Conservation (phyloP, 1,284 basidiomycete genomes). For the Cryptococcus maquisensis region DNA sequence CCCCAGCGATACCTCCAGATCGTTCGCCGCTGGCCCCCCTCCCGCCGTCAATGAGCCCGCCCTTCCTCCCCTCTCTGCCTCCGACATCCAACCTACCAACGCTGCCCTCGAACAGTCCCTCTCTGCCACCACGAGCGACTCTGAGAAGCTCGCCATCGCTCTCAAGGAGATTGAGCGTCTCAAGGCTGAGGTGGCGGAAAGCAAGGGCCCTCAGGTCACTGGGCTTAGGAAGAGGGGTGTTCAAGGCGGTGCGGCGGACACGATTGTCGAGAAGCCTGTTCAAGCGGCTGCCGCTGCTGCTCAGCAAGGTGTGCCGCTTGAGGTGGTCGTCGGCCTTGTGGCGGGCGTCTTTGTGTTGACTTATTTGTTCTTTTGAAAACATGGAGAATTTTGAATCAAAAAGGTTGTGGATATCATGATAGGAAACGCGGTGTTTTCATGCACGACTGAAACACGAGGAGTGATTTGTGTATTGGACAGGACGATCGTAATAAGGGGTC, state of each 20-base stretch:
- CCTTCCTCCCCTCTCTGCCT: slow-evolving; percentile 31
- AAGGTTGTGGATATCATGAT: neutral
- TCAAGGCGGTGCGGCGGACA: slow-evolving; percentile 24
- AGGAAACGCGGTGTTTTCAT: neutral
- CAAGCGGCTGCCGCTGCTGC: slow-evolving; percentile 16
- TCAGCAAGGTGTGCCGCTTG: slow-evolving; percentile 52
- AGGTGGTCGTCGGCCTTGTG: slow-evolving; percentile 54
- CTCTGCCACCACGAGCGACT: slow-evolving; percentile 35
- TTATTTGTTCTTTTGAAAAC: slow-evolving; percentile 52
- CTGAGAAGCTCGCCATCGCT: slow-evolving; percentile 43
- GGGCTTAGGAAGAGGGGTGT: slow-evolving; percentile 42
- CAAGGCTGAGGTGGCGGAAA: slow-evolving; percentile 34
- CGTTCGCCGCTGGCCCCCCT: slow-evolving; percentile 7
- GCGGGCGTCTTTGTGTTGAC: slow-evolving; percentile 57
- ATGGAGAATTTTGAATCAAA: neutral
- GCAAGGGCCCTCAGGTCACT: slow-evolving; percentile 34
- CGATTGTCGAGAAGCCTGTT: slow-evolving; percentile 27
- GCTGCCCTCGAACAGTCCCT: slow-evolving; percentile 38
- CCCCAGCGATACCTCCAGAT: slow-evolving; percentile 5
- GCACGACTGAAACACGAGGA: neutral
- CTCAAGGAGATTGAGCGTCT: slow-evolving; percentile 46
- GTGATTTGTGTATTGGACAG: no score
- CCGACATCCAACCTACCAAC: slow-evolving; percentile 29
- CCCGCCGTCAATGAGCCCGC: slow-evolving; percentile 13
- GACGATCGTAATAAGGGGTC: no score